phyloP scores from a whole-genome alignment of 148 eudicot species.

The Mesembryanthemum crystallinum region DNA sequence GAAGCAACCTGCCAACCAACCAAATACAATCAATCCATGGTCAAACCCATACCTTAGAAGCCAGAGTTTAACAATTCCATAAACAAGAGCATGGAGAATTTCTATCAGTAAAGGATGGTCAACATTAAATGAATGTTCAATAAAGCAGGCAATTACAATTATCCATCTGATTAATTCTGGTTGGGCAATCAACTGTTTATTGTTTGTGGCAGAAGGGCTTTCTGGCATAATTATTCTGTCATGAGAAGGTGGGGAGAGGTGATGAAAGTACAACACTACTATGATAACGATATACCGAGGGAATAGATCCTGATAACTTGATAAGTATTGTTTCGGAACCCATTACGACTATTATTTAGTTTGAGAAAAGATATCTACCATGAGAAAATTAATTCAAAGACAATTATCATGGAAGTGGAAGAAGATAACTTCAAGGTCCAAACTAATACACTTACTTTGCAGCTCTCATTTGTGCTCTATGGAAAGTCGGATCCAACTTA shows the following conservation, averaged over 20 bases:
- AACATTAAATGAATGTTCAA: too few species aligned
- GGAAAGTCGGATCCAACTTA: slow-evolving; percentile 65
- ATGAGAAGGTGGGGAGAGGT: background rate
- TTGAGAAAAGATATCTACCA: background rate
- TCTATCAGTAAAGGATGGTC: background rate
- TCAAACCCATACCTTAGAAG: background rate
- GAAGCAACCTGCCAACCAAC: background rate
- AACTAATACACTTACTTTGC: slow-evolving; percentile 61
- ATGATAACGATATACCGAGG: background rate
- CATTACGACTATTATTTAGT: background rate
- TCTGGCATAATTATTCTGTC: too few species aligned
- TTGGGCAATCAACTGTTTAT: background rate
- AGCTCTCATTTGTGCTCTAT: slow-evolving; percentile 75
- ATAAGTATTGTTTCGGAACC: background rate
- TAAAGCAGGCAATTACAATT: background rate
- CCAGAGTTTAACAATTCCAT: background rate
- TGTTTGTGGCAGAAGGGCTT: background rate
- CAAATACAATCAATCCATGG: background rate
- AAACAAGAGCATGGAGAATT: background rate
- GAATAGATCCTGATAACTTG: too few species aligned
- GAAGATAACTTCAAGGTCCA: background rate
- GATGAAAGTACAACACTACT: background rate
- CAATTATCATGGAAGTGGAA: background rate
- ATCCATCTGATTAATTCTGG: background rate
- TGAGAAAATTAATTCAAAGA: background rate